Conservation (phyloP, 202 grass and related monocot genomes). For the Hordeum pubiflorum region DNA sequence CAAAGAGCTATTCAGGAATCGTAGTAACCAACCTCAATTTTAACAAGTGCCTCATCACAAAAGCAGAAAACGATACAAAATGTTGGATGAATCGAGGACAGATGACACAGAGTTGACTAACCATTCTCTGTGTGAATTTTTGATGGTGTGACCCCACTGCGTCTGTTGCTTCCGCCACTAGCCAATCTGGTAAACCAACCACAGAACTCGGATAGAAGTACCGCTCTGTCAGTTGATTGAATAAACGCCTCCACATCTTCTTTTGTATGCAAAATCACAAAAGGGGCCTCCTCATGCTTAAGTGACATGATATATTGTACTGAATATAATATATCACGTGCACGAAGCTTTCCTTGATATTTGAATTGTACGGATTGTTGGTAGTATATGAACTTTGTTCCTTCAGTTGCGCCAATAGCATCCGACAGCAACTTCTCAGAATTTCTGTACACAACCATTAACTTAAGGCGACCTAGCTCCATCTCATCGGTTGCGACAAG, state of each 20-base stretch:
- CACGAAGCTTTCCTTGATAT: conserved; percentile 73
- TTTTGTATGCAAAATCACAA: conserved; percentile 54
- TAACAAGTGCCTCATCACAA: neutral
- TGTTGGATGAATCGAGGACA: neutral
- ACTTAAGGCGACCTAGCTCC: conserved; percentile 49
- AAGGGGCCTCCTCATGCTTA: conserved; percentile 57
- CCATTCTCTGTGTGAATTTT: conserved; percentile 56
- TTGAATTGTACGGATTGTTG: conserved; percentile 54
- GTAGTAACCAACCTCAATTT: neutral
- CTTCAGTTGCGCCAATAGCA: conserved; percentile 57
- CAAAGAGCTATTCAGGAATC: neutral
- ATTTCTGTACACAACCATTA: conserved; percentile 83
- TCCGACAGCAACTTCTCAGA: conserved; percentile 69
- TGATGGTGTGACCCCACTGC: conserved; percentile 29
- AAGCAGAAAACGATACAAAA: conserved; percentile 6
- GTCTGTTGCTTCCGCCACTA: conserved; percentile 41
- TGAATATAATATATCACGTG: conserved; percentile 57
- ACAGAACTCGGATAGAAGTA: conserved; percentile 81
- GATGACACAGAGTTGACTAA: conserved; percentile 34
- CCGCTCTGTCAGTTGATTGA: conserved; percentile 73
- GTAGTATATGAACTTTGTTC: conserved; percentile 69
- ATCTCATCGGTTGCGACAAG: conserved; percentile 31
- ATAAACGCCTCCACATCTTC: conserved; percentile 65
- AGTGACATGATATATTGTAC: conserved; percentile 53
- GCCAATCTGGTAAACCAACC: conserved; percentile 72